phyloP scores from a whole-genome alignment of 1,284 basidiomycete genomes.

The Thelephora terrestris region DNA sequence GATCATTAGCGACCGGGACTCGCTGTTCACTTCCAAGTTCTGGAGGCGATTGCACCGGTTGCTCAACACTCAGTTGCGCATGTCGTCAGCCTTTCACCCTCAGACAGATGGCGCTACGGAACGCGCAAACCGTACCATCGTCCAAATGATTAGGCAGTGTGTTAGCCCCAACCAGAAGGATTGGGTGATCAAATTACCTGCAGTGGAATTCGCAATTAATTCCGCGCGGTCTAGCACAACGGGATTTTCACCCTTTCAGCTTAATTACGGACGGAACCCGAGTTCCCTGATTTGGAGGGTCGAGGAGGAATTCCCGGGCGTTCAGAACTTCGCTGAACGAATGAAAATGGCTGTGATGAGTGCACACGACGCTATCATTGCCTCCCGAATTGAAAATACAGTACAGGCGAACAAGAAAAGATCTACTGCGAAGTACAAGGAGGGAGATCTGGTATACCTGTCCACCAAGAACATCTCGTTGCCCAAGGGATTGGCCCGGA shows the following conservation, averaged over 20 bases:
- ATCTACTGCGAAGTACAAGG: conserved; percentile 2
- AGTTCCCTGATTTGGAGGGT: too few relatives aligned
- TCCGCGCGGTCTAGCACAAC: too few relatives aligned
- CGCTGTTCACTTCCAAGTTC: too few relatives aligned
- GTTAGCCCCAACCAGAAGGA: too few relatives aligned
- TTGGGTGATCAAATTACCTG: too few relatives aligned
- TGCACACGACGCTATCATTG: background rate
- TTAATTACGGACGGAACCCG: too few relatives aligned
- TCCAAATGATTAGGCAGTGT: conserved; percentile 27
- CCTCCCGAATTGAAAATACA: background rate
- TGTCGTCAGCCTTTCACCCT: conserved; percentile 37
- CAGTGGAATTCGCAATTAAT: too few relatives aligned
- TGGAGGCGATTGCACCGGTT: conserved; percentile 29
- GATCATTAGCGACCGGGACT: conserved; percentile 34
- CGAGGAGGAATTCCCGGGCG: too few relatives aligned
- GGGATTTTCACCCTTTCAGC: too few relatives aligned
- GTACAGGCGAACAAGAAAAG: conserved; percentile 1
- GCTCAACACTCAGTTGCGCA: conserved; percentile 23
- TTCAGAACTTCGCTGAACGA: too few relatives aligned
- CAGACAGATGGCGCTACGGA: too few relatives aligned
- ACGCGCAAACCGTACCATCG: conserved; percentile 27
- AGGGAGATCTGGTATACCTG: conserved; percentile 21
- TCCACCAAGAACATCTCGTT: too few relatives aligned
- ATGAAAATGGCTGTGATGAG: background rate
- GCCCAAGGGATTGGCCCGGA: conserved; percentile 15